Base-by-base conservation (phyloP, 208 protist species). In the Trypanosoma boissoni region DNA sequence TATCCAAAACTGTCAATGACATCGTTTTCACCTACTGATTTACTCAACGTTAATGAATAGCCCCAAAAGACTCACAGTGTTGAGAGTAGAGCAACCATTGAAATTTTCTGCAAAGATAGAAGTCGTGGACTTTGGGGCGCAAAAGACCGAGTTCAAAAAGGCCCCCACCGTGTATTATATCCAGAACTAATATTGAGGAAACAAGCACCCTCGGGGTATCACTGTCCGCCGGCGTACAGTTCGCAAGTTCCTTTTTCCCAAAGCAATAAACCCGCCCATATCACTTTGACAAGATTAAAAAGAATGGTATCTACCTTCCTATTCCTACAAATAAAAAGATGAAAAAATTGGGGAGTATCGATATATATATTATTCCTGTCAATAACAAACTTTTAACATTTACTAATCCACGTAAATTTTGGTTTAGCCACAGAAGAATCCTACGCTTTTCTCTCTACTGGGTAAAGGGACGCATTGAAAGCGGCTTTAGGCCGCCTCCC, bases 81-180 rank as follows among this genome's bases (percentile, higher is more conserved):
- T 12, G 62, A 66, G 10, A 80, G 34, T 2, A 23, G 37, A 31
- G 28, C 65, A 60, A 23, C 80, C 74, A 60, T 45, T 66, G 60
- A 68, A 81, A 39, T 76, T 63, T 43, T 88, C 78, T 0, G 41
- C 50, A 31, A 91, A 77, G 31, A 86, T 80, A 0, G 62, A 82
- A 21, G 86, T 45, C 37, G 64, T 75, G 56, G 92, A n/a, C 83
- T 70, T 88, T 92, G 27, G 43, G 27, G 43, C 80, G 65, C 8
- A 87, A 41, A 6, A 91, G 37, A 45, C 83, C 78, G 4, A 74
- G 68, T 66, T 92, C 74, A 49, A 86, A 82, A 48, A 90, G 80
- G 14, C 67, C 78, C 2, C 90, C 32, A 39, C 52, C 79, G 12
- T 70, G 74, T 48, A 79, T 73, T 78, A 90, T 88, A 44, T 62